Base-by-base conservation (phyloP, 441 rosid genomes). In the Raphanus hybrid region DNA sequence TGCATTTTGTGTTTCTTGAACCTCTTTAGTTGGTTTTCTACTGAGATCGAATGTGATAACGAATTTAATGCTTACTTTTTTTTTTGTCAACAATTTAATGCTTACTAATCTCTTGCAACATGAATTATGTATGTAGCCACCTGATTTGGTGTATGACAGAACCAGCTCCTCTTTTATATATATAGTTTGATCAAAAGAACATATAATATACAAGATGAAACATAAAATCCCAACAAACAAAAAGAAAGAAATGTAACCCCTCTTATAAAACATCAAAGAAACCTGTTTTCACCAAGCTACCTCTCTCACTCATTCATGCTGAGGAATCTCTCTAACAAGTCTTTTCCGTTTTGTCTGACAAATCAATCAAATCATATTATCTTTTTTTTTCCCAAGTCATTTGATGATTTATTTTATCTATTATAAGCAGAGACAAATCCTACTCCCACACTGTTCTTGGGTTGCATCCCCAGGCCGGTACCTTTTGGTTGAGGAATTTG, bases 401-500 rank as follows among this genome's bases (percentile, higher is more conserved):
- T 18, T 45, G 20, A 27, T 39, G 29, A 62, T 64, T 61, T 63
- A 14, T 12, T 52, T 23, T 63, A 69, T 37, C 11, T 16, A 29
- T 55, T 9, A 60, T 60, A 72, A 48, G 69, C 64, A 10, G 74
- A 29, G 35, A 72, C 26, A 11, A 61, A 10, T 8, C 54, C 12
- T 45, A 15, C 81, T 34, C 43, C 43, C 4, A 1, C 15, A 16
- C 18, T 73, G 78, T 73, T 78, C 52, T 0, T 67, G 1, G 65
- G 66, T 74, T 79, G 79, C 12, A 61, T 14, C 8, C 70, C 65
- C 58, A 78, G n/a, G 16, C 9, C 27, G 3, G 23, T 35, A 37
- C 16, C 75, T n/a, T 63, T 69, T 67, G 57, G 65, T 48, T 67
- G 73, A 43, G 94, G 89, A 29, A 87, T 69, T 62, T 82, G 76